Percentiles rank a stretch among this genome's conserved stretches.
phyloP scores from a whole-genome alignment of 23 red algal species.

The Cyanidium caldarium region DNA sequence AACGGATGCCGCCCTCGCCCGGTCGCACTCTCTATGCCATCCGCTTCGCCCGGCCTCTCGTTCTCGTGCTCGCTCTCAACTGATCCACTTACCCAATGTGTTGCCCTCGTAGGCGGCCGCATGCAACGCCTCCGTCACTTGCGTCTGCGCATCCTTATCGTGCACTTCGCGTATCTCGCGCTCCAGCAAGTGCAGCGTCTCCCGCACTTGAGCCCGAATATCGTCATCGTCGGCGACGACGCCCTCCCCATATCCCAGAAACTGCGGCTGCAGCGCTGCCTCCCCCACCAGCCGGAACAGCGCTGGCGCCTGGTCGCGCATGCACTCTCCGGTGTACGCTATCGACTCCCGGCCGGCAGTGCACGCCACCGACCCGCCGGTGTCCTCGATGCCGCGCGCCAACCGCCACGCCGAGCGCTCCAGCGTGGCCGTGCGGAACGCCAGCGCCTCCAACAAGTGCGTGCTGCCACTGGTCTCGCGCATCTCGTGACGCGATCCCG shows the following conservation, averaged over 20 bases:
- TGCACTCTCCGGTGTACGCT: slow-evolving; percentile 52
- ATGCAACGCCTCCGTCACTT: slow-evolving; percentile 47
- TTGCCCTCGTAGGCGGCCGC: slow-evolving; percentile 64
- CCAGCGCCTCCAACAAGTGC: slow-evolving; percentile 57
- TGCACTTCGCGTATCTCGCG: slow-evolving; percentile 16
- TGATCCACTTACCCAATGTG: slow-evolving; percentile 48
- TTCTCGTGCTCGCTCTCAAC: not conserved
- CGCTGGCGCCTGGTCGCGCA: slow-evolving; percentile 28
- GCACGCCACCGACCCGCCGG: slow-evolving; percentile 48
- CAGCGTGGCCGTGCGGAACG: slow-evolving; percentile 48
- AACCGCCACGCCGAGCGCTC: slow-evolving; percentile 31
- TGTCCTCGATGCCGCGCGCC: slow-evolving; percentile 57
- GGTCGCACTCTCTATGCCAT: not conserved
- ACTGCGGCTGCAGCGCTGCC: slow-evolving; percentile 20
- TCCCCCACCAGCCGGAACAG: slow-evolving; percentile 34
- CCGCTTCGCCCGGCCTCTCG: not conserved
- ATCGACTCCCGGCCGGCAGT: slow-evolving; percentile 61
- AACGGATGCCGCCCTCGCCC: not conserved
- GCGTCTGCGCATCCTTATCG: slow-evolving; percentile 18
- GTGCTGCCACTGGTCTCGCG: slow-evolving; percentile 38
- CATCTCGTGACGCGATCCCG: slow-evolving; percentile 76
- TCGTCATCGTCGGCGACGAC: slow-evolving; percentile 17
- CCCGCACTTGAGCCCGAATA: slow-evolving; percentile 32
- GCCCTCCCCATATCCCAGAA: not conserved
- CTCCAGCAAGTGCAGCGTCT: slow-evolving; percentile 22